Evolutionary conservation across 2,329 filamentous ascomycete genomes (phyloP).

Genomic region (Chrysoporthe deuterocubensis): DNA sequence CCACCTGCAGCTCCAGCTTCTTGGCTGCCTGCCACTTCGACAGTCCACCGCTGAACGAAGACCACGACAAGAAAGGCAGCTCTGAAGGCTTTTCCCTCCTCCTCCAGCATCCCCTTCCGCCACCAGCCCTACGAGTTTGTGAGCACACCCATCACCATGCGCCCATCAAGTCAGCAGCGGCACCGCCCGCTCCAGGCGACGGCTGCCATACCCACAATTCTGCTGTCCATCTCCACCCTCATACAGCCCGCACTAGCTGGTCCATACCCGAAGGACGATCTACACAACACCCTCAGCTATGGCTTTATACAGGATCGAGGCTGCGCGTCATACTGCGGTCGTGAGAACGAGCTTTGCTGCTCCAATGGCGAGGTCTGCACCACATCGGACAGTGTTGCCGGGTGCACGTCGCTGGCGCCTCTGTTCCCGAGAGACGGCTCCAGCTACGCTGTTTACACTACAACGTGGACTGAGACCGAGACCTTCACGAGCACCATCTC

Average conservation of each 20-base stretch:
- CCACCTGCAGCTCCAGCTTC: conserved; percentile 21
- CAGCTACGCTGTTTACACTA: conserved; percentile 48
- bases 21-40: conserved; percentile 14
- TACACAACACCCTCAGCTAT: conserved; percentile 50
- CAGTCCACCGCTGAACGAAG: conserved; percentile 6
- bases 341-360: conserved; percentile 61
- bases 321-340: conserved; percentile 59
- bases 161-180: conserved; percentile 11
- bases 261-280: conserved; percentile 55
- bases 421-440: conserved; percentile 31
- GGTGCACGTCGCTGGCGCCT: conserved; percentile 46
- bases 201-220: conserved; percentile 14
- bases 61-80: conserved; percentile 3
- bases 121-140: neutral
- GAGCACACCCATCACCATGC: conserved; percentile 22
- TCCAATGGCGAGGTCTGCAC: conserved; percentile 52
- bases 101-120: neutral
- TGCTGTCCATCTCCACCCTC: conserved; percentile 42
- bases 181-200: conserved; percentile 12
- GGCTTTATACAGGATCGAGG: conserved; percentile 54
- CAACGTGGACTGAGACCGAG: conserved; percentile 64
- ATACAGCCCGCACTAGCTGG: conserved; percentile 46
- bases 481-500: conserved; percentile 64
- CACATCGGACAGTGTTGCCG: conserved; percentile 54
- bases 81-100: neutral